Evolutionary conservation across 805 yeast species (phyloP), one percentile per base, ranked within the genome.

Genomic region (Zygotorulaspora danielsina): DNA sequence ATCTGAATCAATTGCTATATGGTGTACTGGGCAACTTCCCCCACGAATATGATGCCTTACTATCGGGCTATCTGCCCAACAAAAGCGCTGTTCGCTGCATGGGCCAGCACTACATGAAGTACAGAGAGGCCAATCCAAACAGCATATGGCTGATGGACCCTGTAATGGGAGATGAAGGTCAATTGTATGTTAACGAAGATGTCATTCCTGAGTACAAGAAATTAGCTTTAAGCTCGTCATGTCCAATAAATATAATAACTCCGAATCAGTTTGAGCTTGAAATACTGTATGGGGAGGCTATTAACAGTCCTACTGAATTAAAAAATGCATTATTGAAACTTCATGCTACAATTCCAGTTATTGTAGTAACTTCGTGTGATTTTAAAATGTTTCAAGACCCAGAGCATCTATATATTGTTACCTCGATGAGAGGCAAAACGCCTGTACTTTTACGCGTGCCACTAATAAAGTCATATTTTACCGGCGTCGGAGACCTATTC

Each of bases 151-250:
- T 89, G 4, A 57, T 90, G 37, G 97, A 90, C 59, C 97, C 97
- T 1, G 93, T 90, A 0, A 65, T 90, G 60, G 97, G 97, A 5
- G 97, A 90, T 56, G 81, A 86, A 51, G 96, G 96, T 0, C 71
- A 69, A 41, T 59, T 88, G 4, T 90, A 90, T 58, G 96, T 90
- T 2, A 72, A 71, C 43, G 72, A 71, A 40, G 72, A 65, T 9
- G 70, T 80, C 19, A 65, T 81, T 0, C 75, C 75, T 0, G 59
- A 71, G 2, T 81, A 81, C 53, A 65, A 68, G 48, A 47, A 65
- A 11, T 19, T 44, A 41, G 46, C 28, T 8, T 62, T 80, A n/a
- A 55, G 81, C 22, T 39, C 42, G 10, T 54, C 63, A 5, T 73
- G 73, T 1, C 42, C 50, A n/a, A 72, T 83, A 1, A 67, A 69